phyloP scores from a whole-genome alignment of 139 green algal species.

The Chlorella sp. region DNA sequence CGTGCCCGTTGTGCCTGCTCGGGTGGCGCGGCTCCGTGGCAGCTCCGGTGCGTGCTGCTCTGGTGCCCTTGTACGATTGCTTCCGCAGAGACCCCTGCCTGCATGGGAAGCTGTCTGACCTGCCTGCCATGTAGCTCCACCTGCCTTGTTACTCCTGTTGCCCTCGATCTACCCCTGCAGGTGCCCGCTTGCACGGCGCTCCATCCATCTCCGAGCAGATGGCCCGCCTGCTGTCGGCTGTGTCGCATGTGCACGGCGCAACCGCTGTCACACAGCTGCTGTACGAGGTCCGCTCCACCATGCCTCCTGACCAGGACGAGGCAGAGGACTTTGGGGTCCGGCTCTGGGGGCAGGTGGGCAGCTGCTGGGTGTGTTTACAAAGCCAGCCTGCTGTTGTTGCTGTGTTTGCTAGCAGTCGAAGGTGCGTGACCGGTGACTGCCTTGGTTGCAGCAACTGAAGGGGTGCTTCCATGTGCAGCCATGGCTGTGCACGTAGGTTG shows the following conservation, averaged over 20 bases:
- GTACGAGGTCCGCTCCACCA: neutral
- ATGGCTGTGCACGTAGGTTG: too few species aligned
- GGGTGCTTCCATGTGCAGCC: too few species aligned
- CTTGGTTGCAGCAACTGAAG: too few species aligned
- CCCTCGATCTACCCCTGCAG: neutral
- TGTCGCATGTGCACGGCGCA: neutral
- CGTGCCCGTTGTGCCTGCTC: constrained; percentile 39
- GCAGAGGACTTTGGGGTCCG: neutral
- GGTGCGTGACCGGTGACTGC: too few species aligned
- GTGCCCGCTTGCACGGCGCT: neutral
- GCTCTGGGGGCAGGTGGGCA: neutral
- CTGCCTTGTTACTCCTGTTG: too few species aligned
- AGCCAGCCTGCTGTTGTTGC: too few species aligned
- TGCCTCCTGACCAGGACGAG: neutral
- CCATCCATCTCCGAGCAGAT: constrained; percentile 12
- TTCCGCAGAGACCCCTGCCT: too few species aligned
- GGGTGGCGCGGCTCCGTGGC: neutral
- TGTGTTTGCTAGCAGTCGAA: too few species aligned
- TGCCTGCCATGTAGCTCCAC: too few species aligned
- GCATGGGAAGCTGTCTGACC: too few species aligned
- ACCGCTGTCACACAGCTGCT: neutral
- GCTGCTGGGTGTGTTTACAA: too few species aligned
- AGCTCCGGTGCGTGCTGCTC: neutral
- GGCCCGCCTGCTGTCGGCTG: constrained; percentile 26
- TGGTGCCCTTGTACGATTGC: too few species aligned